phyloP scores from a whole-genome alignment of 768 basidiomycete species.

The Mycena latifolia region DNA sequence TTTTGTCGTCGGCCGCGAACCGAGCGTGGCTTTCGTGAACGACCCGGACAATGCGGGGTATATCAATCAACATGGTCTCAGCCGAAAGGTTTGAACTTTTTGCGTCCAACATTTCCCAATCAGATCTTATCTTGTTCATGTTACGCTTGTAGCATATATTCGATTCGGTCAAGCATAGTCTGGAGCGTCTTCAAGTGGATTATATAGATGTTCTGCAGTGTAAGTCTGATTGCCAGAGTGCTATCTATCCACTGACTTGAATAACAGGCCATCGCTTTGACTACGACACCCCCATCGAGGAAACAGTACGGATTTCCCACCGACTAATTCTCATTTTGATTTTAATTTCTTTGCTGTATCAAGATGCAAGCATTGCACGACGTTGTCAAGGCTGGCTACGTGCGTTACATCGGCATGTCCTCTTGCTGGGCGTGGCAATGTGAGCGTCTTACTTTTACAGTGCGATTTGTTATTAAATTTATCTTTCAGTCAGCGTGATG shows the following conservation, averaged over 20 bases:
- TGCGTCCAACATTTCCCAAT: background rate
- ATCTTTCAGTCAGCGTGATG: conserved; percentile 62
- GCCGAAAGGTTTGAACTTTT: conserved; percentile 61
- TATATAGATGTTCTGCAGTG: conserved; percentile 85
- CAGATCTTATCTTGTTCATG: background rate
- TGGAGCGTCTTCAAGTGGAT: conserved; percentile 79
- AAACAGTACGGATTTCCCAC: conserved; percentile 52
- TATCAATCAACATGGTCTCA: conserved; percentile 65
- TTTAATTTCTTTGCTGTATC: background rate
- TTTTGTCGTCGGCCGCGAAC: conserved; percentile 45
- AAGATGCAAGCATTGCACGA: conserved; percentile 79
- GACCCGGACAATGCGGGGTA: conserved; percentile 59
- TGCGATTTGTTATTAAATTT: background rate
- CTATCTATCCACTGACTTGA: conserved; percentile 36
- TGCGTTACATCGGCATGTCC: no score
- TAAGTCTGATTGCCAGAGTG: conserved; percentile 47
- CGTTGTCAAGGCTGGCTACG: conserved; percentile 71
- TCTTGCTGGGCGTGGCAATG: no score
- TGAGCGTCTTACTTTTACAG: background rate
- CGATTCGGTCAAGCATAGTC: conserved; percentile 69
- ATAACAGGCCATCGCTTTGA: conserved; percentile 67
- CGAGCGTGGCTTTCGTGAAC: conserved; percentile 28
- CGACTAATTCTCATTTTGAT: background rate
- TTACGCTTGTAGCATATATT: conserved; percentile 72
- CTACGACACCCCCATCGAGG: conserved; percentile 70